These are phyloP conservation scores for Cardiospermum halicacabum DNA, from an alignment of 345 rosid species.

Conservation along the genomic window DNA sequence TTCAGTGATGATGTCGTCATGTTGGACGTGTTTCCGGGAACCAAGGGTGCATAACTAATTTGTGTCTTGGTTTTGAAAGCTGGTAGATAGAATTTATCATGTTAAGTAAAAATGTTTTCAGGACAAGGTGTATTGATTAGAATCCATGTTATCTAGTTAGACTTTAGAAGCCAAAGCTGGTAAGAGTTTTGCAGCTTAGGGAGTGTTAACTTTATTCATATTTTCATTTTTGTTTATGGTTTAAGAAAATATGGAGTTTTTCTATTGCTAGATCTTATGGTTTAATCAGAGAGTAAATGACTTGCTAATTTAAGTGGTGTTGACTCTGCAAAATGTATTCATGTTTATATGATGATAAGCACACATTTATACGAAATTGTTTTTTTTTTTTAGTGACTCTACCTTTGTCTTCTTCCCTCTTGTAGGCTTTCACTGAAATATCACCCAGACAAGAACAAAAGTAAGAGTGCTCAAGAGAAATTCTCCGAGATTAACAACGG, in stretches of 20 bases:
- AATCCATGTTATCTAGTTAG: background rate
- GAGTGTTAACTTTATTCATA: background rate
- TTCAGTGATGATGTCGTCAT: background rate
- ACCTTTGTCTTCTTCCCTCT: background rate
- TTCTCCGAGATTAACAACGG: conserved; percentile 92
- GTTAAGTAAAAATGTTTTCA: background rate
- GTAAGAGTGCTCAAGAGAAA: conserved; percentile 79
- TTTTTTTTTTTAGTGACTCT: background rate
- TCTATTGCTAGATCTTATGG: background rate
- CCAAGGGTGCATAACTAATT: background rate
- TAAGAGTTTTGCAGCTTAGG: background rate
- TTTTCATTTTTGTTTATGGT: background rate
- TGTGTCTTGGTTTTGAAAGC: background rate
- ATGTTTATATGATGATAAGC: background rate
- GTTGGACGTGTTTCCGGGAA: background rate
- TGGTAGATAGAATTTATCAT: background rate
- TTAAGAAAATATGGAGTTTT: background rate
- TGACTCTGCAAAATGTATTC: too few relatives aligned
- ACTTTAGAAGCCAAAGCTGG: background rate
- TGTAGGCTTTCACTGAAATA: conserved; percentile 78
- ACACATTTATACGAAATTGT: background rate
- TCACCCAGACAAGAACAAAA: conserved; percentile 93
- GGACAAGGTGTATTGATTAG: background rate
- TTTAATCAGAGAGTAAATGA: background rate
- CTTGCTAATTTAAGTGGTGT: background rate